phyloP scores from a whole-genome alignment of 2,329 filamentous ascomycete genomes.

The Trichothecium roseum region DNA sequence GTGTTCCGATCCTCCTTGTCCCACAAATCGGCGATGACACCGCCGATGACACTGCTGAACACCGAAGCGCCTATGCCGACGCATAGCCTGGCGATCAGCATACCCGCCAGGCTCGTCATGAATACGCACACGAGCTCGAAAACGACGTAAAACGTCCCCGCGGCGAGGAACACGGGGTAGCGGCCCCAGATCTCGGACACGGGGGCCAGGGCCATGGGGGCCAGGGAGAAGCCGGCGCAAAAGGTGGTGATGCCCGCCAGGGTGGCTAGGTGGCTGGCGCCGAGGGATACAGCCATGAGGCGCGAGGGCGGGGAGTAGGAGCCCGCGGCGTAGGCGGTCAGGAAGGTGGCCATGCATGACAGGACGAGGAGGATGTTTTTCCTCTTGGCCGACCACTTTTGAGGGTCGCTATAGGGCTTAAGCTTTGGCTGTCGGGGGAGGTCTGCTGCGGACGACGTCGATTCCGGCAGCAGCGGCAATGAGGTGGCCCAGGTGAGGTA shows the following conservation, averaged over 20 bases:
- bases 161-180: constrained; percentile 67
- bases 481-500: constrained; percentile 34
- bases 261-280: constrained; percentile 54
- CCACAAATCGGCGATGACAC: constrained; percentile 81
- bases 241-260: constrained; percentile 72
- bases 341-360: constrained; percentile 63
- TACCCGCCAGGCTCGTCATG: constrained; percentile 57
- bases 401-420: constrained; percentile 56
- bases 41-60: constrained; percentile 87
- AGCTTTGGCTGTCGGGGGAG: constrained; percentile 55
- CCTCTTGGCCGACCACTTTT: constrained; percentile 57
- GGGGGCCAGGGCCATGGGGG: constrained; percentile 81
- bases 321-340: constrained; percentile 74
- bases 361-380: constrained; percentile 65
- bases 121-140: constrained; percentile 66
- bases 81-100: constrained; percentile 67
- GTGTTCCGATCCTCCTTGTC: constrained; percentile 69
- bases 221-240: constrained; percentile 68
- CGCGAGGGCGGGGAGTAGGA: constrained; percentile 62
- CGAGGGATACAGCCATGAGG: constrained; percentile 57
- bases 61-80: constrained; percentile 66
- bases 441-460: constrained; percentile 8
- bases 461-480: constrained; percentile 22
- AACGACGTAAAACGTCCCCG: constrained; percentile 60
- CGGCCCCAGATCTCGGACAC: constrained; percentile 84